Base-by-base conservation (phyloP, 306 rosid species). In the Trifolium repens region DNA sequence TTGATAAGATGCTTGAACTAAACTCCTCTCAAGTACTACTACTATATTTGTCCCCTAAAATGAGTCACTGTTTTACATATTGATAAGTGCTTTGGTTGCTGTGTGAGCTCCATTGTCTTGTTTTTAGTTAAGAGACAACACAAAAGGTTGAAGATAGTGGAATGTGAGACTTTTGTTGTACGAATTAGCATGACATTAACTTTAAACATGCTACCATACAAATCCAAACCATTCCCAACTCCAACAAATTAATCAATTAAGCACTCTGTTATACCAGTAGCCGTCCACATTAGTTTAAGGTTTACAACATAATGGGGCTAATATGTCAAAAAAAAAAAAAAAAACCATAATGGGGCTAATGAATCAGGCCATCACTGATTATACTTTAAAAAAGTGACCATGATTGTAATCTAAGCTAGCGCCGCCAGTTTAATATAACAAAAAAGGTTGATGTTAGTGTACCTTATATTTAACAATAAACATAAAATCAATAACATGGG, bases 241-340 rank as follows among this genome's bases (percentile, higher is more conserved):
- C 26, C 26, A 16, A 17, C 58, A 52, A 52, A 16, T 8, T 52
- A 52, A 52, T 52, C 5, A 52, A 52, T 7, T 52, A 5, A 8
- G 58, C 26, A 53, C 12, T 53, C 1, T 52, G 9, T 52, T 52
- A 10, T 52, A 4, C 57, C 7, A 10, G 15, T 24, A 30, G 66
- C 42, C 66, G 17, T 27, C 66, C 22, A 13, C 5, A 32, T 60
- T 60, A 60, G 22, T 22, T 11, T 53, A 57, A 22, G 35, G 14
- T 57, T 57, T 57, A 59, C n/a, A 30, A 59, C 13, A 19, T 16
- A 58, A 58, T 58, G 61, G 61, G 61, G 61, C 61, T 19, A 22
- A 19, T 55, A n/a, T n/a, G n/a, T n/a, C n/a, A n/a, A n/a, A n/a
- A n/a, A n/a, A n/a, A n/a, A n/a, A n/a, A n/a, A n/a, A n/a, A n/a